Percentiles rank a stretch among this genome's conserved stretches.
Conservation (phyloP, 176 grass and related monocot genomes). For the Avena atlantica region DNA sequence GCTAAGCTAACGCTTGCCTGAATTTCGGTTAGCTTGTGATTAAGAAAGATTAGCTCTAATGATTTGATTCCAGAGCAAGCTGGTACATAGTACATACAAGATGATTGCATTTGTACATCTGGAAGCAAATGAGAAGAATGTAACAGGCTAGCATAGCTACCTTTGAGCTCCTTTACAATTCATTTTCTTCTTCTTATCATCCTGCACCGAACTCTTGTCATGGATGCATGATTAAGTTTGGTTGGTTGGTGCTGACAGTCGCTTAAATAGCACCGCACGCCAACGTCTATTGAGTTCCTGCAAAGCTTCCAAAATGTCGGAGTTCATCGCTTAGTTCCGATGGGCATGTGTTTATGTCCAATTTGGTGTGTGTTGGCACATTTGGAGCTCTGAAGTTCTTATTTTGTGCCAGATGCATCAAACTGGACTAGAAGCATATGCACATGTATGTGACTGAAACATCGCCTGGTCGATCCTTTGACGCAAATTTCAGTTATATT, state of each 20-base stretch:
- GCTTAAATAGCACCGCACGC: slow-evolving; percentile 57
- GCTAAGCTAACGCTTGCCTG: neutral
- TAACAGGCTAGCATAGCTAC: slow-evolving; percentile 42
- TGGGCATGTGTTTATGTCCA: slow-evolving; percentile 44
- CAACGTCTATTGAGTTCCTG: slow-evolving; percentile 42
- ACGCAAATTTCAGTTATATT: neutral
- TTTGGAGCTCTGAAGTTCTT: slow-evolving; percentile 4
- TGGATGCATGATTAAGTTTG: slow-evolving; percentile 52
- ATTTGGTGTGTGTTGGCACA: slow-evolving; percentile 53
- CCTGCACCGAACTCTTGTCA: slow-evolving; percentile 29
- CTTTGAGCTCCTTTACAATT: slow-evolving; percentile 34
- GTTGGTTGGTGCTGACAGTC: slow-evolving; percentile 54
- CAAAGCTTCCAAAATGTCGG: slow-evolving; percentile 28
- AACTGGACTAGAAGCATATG: slow-evolving; percentile 44
- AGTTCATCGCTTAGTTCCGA: neutral
- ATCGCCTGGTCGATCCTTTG: neutral
- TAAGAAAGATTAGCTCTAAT: neutral
- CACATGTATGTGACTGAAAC: neutral
- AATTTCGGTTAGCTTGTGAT: neutral
- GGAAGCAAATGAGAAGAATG: neutral
- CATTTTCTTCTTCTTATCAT: neutral
- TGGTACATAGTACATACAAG: neutral
- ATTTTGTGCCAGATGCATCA: slow-evolving; percentile 51
- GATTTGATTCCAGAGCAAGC: slow-evolving; percentile 22
- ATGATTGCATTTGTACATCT: slow-evolving; percentile 47